Evolutionary conservation across 2,329 filamentous ascomycete species (phyloP), one percentile per base, ranked within the genome.

Genomic region (Arthrobotrys sphaeroides): DNA sequence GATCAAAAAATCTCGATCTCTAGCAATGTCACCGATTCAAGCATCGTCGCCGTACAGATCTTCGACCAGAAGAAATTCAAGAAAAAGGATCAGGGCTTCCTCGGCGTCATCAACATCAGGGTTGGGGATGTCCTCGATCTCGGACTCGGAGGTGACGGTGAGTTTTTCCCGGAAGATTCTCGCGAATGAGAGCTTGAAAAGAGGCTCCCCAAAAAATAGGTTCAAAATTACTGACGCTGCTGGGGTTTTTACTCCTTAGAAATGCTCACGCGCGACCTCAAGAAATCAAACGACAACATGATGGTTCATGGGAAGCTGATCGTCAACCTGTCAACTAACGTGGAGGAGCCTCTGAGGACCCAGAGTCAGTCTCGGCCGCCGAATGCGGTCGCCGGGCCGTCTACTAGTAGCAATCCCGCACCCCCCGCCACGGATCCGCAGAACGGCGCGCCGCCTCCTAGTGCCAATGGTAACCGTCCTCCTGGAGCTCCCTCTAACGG

Each of bases 61-160:
- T 99, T 99, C 82, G 95, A 99, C 84, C 95, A 99, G 84, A 97
- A 97, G 86, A 99, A 99, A 85, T 99, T 99, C 85, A 99, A 99
- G 87, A 99, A 99, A 89, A 99, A 98, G 93, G 95, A 99, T 80
- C 95, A 99, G 83, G 95, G 95, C 6, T 99, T 99, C 82, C 87
- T 99, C 5, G 95, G 95, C 70, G 95, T 99, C 65, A 97, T 99
- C 81, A 99, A 99, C 82, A 91, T 99, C 80, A 90, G 94, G 73
- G 91, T 99, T 79, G 95, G 95, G 80, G 94, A 96, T 86, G 91
- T 95, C 40, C 93, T 99, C 79, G 94, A 97, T 82, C 85, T 99
- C 78, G 90, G 92, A 77, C 89, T 92, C 72, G 93, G 94, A 70
- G 91, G 93, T 78, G 95, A 98, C 85, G 94, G 95, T 98, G 87